Evolutionary conservation across 345 rosid genomes (phyloP).

Genomic region (Diplotaxis tenuifolia): DNA sequence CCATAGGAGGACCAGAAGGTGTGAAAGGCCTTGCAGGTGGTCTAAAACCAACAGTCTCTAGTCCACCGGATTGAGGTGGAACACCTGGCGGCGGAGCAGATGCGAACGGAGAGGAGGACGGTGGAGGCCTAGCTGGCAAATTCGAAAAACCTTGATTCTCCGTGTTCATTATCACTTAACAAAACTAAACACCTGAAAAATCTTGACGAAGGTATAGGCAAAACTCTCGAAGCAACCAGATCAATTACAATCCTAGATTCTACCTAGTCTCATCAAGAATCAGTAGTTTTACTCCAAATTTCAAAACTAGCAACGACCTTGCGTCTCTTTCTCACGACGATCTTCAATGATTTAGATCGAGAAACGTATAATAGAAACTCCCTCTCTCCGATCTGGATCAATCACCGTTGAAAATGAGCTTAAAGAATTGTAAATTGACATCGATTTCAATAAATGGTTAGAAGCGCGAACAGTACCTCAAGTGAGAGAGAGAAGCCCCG

Average conservation of each 20-base stretch:
- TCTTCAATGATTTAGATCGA: conserved; percentile 12
- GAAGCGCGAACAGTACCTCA: conserved; percentile 22
- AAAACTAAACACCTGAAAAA: conserved; percentile 38
- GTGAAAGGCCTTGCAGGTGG: conserved; percentile 46
- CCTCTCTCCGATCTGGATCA: conserved; percentile 30
- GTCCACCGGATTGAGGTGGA: conserved; percentile 61
- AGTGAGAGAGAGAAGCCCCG: conserved; percentile 16
- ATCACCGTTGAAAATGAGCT: conserved; percentile 11
- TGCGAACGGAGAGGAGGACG: conserved; percentile 53
- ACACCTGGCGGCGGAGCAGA: conserved; percentile 54
- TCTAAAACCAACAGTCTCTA: conserved; percentile 49
- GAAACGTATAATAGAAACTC: background rate
- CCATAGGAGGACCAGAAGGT: conserved; percentile 44
- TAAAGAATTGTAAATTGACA: background rate
- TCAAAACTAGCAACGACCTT: conserved; percentile 7
- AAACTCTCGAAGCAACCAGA: conserved; percentile 12
- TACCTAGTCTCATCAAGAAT: conserved; percentile 2
- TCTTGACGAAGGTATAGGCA: background rate
- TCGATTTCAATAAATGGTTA: background rate
- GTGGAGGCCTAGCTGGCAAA: conserved; percentile 49
- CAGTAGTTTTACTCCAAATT: background rate
- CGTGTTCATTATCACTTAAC: conserved; percentile 51
- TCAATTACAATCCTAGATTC: conserved; percentile 21
- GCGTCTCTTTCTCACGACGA: background rate
- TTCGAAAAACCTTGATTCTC: conserved; percentile 64